Conservation (phyloP, 345 rosid genomes). For the Lepidium didymum region DNA sequence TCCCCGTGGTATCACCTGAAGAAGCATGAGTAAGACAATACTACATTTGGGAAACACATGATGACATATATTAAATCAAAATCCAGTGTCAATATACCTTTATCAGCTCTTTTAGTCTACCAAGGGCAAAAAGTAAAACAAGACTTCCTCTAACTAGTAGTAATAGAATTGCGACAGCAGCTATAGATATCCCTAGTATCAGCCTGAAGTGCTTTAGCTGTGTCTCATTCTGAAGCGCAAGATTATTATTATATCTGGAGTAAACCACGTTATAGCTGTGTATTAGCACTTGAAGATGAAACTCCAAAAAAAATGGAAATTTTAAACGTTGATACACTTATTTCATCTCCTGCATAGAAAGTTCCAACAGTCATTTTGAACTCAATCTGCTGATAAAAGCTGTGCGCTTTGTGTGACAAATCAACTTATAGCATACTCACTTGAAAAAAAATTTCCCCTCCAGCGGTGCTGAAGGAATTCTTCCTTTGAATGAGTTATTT, state of each 20-base stretch:
- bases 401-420: not conserved
- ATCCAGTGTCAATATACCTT: conserved; percentile 36
- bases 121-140: conserved; percentile 31
- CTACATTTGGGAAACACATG: too few species aligned
- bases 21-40: conserved; percentile 8
- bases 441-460: conserved; percentile 49
- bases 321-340: not conserved
- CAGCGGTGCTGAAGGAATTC: conserved; percentile 51
- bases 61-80: not conserved
- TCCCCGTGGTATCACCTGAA: conserved; percentile 45
- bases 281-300: not conserved
- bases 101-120: conserved; percentile 36
- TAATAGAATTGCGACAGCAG: conserved; percentile 41
- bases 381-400: not conserved
- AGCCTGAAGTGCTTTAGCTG: conserved; percentile 37
- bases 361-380: not conserved
- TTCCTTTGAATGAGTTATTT: conserved; percentile 77
- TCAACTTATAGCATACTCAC: conserved; percentile 47
- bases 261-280: conserved; percentile 2
- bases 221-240: conserved; percentile 46
- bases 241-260: conserved; percentile 60
- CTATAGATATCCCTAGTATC: conserved; percentile 57
- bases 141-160: conserved; percentile 50
- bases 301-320: not conserved
- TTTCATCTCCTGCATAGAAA: not conserved